Base-by-base conservation (phyloP, 2,329 filamentous ascomycete genomes). In the Tolypocladium ovalisporum region DNA sequence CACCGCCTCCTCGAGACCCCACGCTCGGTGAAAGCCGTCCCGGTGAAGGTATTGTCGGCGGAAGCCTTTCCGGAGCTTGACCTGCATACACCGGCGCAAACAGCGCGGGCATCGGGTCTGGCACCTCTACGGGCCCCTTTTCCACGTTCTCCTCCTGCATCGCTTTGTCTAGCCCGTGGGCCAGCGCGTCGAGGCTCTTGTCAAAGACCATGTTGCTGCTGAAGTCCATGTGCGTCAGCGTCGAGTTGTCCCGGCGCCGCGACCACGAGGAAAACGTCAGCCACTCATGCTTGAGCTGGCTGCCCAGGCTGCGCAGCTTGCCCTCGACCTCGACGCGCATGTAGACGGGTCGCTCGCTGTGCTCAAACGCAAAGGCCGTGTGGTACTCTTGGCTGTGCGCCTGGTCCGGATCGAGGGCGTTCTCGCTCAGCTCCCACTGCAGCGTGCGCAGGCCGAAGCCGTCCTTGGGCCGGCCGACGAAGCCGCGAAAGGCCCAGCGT, bases 331-430 rank as follows among this genome's bases (percentile, higher is more conserved):
- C 57, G 40, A 56, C 57, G 44, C 57, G 57, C 54, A 56, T 53
- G 36, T 19, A 58, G 36, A 58, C 54, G 39, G 54, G 57, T 24
- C 35, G 51, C 42, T 19, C 22, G 13, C 39, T 34, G 47, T 59
- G 57, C 39, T 58, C 54, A 36, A 59, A 61, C 10, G 59, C 56
- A 55, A 59, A 61, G 5, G 51, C 59, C 17, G 59, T 61, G 27
- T 27, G 51, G 22, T 55, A 58, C 22, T 59, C 59, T 22, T 52
- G 56, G 22, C 54, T 40, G 36, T 54, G 51, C 12, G 52, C n/a
- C 36, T 56, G 57, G n/a, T 44, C 58, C 17, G 27, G 55, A 24
- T 58, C 54, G 27, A 57, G 39, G 17, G 35, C 39, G 49, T 59
- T 54, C 39, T 56, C 54, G 12, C 44, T 59, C 32, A 60, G 52